These are phyloP conservation scores for Tricholoma hemisulphureum DNA, from an alignment of 768 basidiomycete genomes.

Conservation along the genomic window DNA sequence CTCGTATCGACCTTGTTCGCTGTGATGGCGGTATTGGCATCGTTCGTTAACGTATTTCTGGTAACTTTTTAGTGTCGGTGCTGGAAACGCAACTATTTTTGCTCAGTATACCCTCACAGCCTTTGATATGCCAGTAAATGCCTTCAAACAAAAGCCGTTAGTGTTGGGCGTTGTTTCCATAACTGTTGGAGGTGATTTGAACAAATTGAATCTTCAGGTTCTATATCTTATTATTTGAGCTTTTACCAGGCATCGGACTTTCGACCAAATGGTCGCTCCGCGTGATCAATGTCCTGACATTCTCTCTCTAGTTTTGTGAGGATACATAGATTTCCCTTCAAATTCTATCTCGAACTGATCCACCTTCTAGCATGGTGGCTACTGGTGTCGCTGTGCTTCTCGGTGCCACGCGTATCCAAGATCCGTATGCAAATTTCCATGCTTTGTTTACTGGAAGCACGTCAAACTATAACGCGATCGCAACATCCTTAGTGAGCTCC, in stretches of 20 bases:
- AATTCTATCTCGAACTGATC: background rate
- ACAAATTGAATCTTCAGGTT: background rate
- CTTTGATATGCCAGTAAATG: constrained; percentile 29
- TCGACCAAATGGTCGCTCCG: constrained; percentile 38
- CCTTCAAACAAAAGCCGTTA: constrained; percentile 23
- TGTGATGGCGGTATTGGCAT: constrained; percentile 34
- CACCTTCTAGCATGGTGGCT: constrained; percentile 38
- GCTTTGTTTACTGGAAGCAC: constrained; percentile 55
- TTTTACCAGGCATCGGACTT: constrained; percentile 27
- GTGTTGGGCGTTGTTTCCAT: constrained; percentile 25
- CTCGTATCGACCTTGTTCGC: constrained; percentile 46
- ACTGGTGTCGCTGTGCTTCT: constrained; percentile 58
- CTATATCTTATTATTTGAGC: background rate
- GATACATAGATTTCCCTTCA: background rate
- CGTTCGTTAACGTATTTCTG: constrained; percentile 21
- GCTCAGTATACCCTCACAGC: constrained; percentile 38
- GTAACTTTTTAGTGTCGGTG: constrained; percentile 25
- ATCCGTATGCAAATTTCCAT: constrained; percentile 57
- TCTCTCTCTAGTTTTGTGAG: constrained; percentile 31
- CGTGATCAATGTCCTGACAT: constrained; percentile 30
- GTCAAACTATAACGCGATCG: constrained; percentile 40
- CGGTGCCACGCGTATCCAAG: constrained; percentile 49
- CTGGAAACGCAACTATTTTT: constrained; percentile 36
- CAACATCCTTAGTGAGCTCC: constrained; percentile 30
- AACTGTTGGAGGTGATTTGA: constrained; percentile 20